A percentile compares a stretch with the other conserved stretches of the same genome.
These are phyloP conservation scores for Lenwebbia sp. DNA, from an alignment of 345 rosid genomes.

Conservation along the genomic window DNA sequence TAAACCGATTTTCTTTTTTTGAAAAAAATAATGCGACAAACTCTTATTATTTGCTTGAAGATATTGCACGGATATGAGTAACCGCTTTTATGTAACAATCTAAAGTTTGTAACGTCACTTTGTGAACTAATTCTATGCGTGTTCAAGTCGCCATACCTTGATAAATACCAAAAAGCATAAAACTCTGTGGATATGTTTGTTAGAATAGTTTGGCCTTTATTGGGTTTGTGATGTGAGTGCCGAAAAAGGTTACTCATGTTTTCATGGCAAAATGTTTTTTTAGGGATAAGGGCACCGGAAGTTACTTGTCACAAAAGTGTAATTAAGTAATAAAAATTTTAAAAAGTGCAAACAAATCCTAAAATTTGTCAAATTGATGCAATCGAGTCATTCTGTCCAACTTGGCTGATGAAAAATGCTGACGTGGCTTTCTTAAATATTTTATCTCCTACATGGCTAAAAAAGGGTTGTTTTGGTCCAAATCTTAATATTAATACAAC, in stretches of 20 bases:
- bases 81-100: too few species aligned
- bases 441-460: too few species aligned
- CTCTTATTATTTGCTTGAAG: too few species aligned
- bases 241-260: background rate
- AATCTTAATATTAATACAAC: too few species aligned
- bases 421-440: too few species aligned
- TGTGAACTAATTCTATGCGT: background rate
- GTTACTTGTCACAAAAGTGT: fast-evolving
- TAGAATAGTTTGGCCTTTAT: background rate
- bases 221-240: background rate
- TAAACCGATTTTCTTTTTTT: too few species aligned
- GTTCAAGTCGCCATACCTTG: background rate
- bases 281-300: background rate
- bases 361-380: background rate
- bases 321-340: background rate
- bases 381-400: too few species aligned
- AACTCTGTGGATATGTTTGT: background rate
- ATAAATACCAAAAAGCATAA: background rate
- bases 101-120: too few species aligned
- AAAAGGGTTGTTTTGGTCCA: too few species aligned
- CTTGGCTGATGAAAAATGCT: too few species aligned
- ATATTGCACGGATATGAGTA: too few species aligned
- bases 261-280: background rate
- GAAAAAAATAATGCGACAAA: too few species aligned
- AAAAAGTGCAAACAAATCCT: background rate